phyloP scores from a whole-genome alignment of 2,329 filamentous ascomycete genomes.

The Colletotrichum sp. region DNA sequence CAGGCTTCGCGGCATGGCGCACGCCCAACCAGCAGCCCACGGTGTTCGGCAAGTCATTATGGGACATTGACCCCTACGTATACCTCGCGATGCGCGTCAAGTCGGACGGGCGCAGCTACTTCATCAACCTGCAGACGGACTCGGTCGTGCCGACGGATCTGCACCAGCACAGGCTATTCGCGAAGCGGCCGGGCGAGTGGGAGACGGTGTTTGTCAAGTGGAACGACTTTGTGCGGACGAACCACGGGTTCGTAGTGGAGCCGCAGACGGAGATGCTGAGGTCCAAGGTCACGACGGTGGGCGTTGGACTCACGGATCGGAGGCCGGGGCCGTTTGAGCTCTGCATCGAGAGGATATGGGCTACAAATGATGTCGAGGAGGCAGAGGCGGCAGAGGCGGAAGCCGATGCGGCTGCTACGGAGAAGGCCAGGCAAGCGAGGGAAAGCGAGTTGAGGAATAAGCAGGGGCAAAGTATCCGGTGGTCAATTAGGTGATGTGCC shows the following conservation, averaged over 20 bases:
- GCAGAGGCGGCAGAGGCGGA: slow-evolving; percentile 24
- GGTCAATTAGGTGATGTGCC: slow-evolving; percentile 23
- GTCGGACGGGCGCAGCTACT: slow-evolving; percentile 90
- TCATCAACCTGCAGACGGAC: slow-evolving; percentile 95
- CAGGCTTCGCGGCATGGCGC: slow-evolving; percentile 89
- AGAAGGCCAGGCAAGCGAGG: slow-evolving; percentile 6
- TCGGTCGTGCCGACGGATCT: slow-evolving; percentile 93
- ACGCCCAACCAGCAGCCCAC: slow-evolving; percentile 79
- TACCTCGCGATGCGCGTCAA: slow-evolving; percentile 90
- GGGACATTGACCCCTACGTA: slow-evolving; percentile 88
- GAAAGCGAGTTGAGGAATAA: slow-evolving; percentile 39
- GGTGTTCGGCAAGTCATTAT: slow-evolving; percentile 84
- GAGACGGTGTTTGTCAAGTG: slow-evolving; percentile 93
- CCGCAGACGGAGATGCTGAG: slow-evolving; percentile 89
- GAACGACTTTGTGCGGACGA: slow-evolving; percentile 93
- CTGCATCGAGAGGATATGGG: slow-evolving; percentile 86
- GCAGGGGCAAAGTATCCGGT: slow-evolving; percentile 42
- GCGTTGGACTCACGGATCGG: slow-evolving; percentile 87
- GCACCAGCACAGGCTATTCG: slow-evolving; percentile 90
- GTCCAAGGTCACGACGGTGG: slow-evolving; percentile 84
- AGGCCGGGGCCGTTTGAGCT: slow-evolving; percentile 89
- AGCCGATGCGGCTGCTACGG: slow-evolving; percentile 4
- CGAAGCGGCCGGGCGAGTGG: slow-evolving; percentile 83
- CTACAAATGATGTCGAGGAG: slow-evolving; percentile 67
- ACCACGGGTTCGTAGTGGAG: slow-evolving; percentile 89